phyloP scores from a whole-genome alignment of 129 eudicot species.

The Heracleum sosnowskyi region DNA sequence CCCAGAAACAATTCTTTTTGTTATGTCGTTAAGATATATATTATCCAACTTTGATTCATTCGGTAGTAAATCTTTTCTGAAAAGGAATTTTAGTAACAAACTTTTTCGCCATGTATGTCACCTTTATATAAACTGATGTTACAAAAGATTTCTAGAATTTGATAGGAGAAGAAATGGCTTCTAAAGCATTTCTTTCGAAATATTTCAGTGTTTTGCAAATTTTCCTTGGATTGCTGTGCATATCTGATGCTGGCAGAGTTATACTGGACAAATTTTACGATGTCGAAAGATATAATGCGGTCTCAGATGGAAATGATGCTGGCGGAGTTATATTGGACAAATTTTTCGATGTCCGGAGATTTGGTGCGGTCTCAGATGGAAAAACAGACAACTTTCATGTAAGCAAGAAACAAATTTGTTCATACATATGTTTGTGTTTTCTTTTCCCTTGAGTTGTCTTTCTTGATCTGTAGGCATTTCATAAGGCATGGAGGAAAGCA shows the following conservation, averaged over 20 bases:
- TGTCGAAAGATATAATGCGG: no score
- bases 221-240: neutral
- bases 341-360: no score
- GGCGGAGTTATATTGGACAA: no score
- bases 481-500: constrained; percentile 57
- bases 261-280: no score
- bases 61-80: neutral
- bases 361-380: constrained; percentile 15
- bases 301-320: constrained; percentile 16
- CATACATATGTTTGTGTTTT: neutral
- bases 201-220: neutral
- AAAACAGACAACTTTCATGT: constrained; percentile 41
- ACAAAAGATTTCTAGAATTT: neutral
- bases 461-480: constrained; percentile 36
- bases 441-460: neutral
- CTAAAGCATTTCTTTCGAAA: neutral
- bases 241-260: neutral
- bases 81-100: neutral
- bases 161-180: constrained; percentile 9
- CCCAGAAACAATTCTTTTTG: neutral
- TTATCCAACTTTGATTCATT: neutral
- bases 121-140: neutral
- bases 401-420: neutral
- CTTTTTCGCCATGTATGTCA: neutral
- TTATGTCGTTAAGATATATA: neutral